Conservation (phyloP, 129 eudicot species). For the Helichrysum umbraculigerum region DNA sequence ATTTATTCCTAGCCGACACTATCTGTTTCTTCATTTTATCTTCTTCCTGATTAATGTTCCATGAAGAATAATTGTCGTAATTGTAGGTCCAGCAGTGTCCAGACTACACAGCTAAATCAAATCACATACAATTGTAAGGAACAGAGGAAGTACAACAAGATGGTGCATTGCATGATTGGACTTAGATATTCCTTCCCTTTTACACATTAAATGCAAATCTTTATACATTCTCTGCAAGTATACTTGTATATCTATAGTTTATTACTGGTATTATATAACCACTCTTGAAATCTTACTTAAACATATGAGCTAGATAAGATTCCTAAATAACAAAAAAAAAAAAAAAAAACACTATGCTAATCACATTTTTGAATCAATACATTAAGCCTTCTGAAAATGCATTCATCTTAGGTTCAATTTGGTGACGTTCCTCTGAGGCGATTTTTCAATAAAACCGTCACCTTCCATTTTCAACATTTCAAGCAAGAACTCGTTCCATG, state of each 20-base stretch:
- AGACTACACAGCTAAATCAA: constrained; percentile 9
- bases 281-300: constrained; percentile 26
- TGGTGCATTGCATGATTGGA: constrained; percentile 28
- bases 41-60: not conserved
- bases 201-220: constrained; percentile 21
- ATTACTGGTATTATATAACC: not conserved
- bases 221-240: constrained; percentile 14
- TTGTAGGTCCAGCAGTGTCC: constrained; percentile 23
- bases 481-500: constrained; percentile 65
- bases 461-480: constrained; percentile 64
- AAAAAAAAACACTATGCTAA: constrained; percentile 30
- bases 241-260: constrained; percentile 19
- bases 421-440: constrained; percentile 30
- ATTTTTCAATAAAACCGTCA: constrained; percentile 32
- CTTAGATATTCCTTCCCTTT: constrained; percentile 17
- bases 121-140: not conserved
- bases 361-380: constrained; percentile 30
- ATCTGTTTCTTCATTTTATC: constrained; percentile 7
- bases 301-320: constrained; percentile 29
- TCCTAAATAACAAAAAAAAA: not conserved
- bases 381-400: not conserved
- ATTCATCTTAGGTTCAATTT: constrained; percentile 29
- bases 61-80: constrained; percentile 18
- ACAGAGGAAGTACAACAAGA: constrained; percentile 9
- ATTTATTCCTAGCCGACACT: constrained; percentile 21